Conservation (phyloP, 108 stramenopile species). For the Cyclotella sp. region DNA sequence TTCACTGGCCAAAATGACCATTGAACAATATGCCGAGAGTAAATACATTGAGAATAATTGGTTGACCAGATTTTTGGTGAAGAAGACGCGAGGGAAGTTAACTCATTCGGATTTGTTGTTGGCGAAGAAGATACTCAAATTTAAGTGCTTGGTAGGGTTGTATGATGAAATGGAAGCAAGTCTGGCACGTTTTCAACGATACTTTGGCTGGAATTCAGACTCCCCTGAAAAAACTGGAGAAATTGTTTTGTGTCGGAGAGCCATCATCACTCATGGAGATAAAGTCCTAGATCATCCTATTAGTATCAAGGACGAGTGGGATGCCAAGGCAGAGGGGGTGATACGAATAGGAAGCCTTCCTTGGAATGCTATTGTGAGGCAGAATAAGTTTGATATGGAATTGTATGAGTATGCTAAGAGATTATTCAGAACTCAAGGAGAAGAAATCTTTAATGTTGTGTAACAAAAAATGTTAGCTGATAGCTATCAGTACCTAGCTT, state of each 20-base stretch:
- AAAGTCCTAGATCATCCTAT: slow-evolving; percentile 25
- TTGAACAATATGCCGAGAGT: slow-evolving; percentile 56
- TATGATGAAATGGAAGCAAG: slow-evolving; percentile 48
- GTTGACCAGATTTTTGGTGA: slow-evolving; percentile 53
- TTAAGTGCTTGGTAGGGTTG: slow-evolving; percentile 53
- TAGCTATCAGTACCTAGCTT: too few species aligned
- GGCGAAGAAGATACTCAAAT: slow-evolving; percentile 51
- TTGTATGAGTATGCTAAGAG: slow-evolving; percentile 53
- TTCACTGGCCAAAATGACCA: slow-evolving; percentile 39
- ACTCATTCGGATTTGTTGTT: slow-evolving; percentile 41
- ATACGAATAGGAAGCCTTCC: slow-evolving; percentile 39
- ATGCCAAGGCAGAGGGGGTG: background rate
- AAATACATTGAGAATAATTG: slow-evolving; percentile 61
- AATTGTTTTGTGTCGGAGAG: slow-evolving; percentile 19
- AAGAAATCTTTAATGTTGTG: slow-evolving; percentile 31
- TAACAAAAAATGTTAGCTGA: background rate
- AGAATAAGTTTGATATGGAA: slow-evolving; percentile 53
- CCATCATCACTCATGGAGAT: slow-evolving; percentile 25
- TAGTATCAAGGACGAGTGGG: slow-evolving; percentile 13
- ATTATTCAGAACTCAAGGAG: slow-evolving; percentile 43
- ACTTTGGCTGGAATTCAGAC: slow-evolving; percentile 52
- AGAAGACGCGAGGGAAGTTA: slow-evolving; percentile 40
- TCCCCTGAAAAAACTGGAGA: background rate
- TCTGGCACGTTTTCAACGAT: slow-evolving; percentile 46
- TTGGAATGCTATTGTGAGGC: slow-evolving; percentile 43